Base-by-base conservation (phyloP, 768 basidiomycete genomes). In the Mycena crocata region DNA sequence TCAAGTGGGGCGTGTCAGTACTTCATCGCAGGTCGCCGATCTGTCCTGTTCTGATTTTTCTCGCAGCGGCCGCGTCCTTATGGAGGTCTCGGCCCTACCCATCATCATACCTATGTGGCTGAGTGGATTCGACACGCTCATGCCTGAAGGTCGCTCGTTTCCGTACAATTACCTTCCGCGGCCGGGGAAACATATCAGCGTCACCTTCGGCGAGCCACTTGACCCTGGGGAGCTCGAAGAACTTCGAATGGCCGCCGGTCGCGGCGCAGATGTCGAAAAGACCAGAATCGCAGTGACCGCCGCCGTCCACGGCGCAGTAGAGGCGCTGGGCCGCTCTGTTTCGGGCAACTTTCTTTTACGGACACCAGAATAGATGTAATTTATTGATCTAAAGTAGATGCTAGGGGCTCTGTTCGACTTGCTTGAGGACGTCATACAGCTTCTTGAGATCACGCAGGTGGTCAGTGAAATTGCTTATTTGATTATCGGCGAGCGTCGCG, bases 1-100 rank as follows among this genome's bases (percentile, higher is more conserved):
- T 98, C 79, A 98, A 96, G 82, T 98, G 96, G 96, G 96, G 96
- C 63, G 82, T 96, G 95, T 96, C 75, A 78, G 95, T 90, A 44
- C 42, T 65, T 48, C 19, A 51, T 65, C 35, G 32, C 45, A 23
- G 49, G 31, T 40, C 62, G 44, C 59, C 64, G 46, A 64, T 62
- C 54, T 17, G 30, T n/a, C 57, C 49, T 45, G 26, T 48, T 58
- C 35, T 46, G 49, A 64, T 15, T 46, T 15, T 23, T 48, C 26
- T 62, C 59, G 39, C 73, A 96, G 95, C 30, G 94, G 93, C 40
- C 87, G 95, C 28, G 92, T 98, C 35, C 75, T 99, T 46, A 95
- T 85, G 81, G 85, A 86, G 71, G 75, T 83, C 8, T 72, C 76
- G 17, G 70, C 81, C n/a, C 85, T 88, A 46, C 96, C 96, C 3